Percentiles rank a stretch among this genome's conserved stretches.
Conservation (phyloP, 306 rosid genomes). For the Inga oerstediana region DNA sequence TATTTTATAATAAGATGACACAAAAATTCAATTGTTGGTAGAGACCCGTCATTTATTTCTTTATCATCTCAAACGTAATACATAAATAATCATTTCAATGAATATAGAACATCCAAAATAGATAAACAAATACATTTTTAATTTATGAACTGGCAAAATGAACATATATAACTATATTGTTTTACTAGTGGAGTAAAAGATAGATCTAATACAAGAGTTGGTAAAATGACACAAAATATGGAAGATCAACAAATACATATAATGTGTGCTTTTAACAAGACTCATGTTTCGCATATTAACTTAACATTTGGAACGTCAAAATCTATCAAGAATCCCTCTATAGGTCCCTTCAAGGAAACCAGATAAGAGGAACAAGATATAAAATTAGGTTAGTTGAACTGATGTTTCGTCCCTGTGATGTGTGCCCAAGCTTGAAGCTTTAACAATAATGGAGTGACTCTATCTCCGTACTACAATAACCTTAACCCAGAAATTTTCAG, state of each 20-base stretch:
- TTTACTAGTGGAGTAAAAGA: no score
- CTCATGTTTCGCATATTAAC: not conserved
- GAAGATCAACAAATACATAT: not conserved
- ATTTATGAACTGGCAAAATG: no score
- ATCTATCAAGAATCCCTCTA: not conserved
- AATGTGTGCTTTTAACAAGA: not conserved
- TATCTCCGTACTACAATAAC: conserved; percentile 23
- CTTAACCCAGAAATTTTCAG: conserved; percentile 26
- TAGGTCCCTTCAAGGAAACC: conserved; percentile 37
- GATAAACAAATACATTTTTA: not conserved
- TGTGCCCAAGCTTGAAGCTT: conserved; percentile 49
- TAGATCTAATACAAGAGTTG: no score
- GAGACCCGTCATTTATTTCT: no score
- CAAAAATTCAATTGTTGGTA: not conserved
- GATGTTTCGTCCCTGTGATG: conserved; percentile 11
- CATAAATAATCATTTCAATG: not conserved
- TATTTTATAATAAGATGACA: not conserved
- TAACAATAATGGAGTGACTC: conserved; percentile 44
- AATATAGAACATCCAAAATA: not conserved
- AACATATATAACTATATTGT: no score
- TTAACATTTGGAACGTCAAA: not conserved
- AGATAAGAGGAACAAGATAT: conserved; percentile 38
- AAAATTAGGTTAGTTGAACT: conserved; percentile 19
- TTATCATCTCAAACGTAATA: not conserved
- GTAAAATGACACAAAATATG: no score